A percentile compares a stretch with the other conserved stretches of the same genome.
Evolutionary conservation across 2,329 filamentous ascomycete genomes (phyloP).

Genomic region (Chaetomium olivaceum): DNA sequence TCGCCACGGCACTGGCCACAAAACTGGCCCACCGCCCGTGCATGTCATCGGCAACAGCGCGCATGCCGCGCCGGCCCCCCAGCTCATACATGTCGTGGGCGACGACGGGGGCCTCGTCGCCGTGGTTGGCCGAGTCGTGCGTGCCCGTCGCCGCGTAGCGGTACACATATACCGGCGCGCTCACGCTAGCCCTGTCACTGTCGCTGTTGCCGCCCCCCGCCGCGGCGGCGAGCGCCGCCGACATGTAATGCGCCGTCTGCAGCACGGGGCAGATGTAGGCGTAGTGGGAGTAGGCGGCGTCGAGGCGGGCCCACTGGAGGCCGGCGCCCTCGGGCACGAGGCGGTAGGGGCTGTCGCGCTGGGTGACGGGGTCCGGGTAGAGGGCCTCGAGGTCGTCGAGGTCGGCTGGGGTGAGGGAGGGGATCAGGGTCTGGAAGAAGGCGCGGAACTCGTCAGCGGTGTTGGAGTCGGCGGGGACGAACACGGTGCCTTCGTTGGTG

Average conservation of each 20-base stretch:
- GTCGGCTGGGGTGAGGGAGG: constrained; percentile 54
- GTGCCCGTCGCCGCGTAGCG: constrained; percentile 56
- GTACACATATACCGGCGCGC: constrained; percentile 52
- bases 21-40: constrained; percentile 46
- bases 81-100: constrained; percentile 45
- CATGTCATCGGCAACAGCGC: constrained; percentile 45
- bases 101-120: constrained; percentile 47
- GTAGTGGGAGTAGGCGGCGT: constrained; percentile 64
- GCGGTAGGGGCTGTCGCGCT: constrained; percentile 34
- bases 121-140: constrained; percentile 49
- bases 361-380: constrained; percentile 60
- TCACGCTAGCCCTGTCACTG: too few species aligned
- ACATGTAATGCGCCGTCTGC: constrained; percentile 55
- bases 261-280: constrained; percentile 65
- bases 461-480: constrained; percentile 55
- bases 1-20: constrained; percentile 28
- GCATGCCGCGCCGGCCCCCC: constrained; percentile 40
- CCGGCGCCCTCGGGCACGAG: constrained; percentile 45
- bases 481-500: constrained; percentile 67
- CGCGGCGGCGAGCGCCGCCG: constrained; percentile 16
- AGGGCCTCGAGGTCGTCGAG: constrained; percentile 56
- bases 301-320: constrained; percentile 57
- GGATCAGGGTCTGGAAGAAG: constrained; percentile 65
- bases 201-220: background rate
- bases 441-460: constrained; percentile 53